Base-by-base conservation (phyloP, 345 rosid genomes). In the Brassica rapa region DNA sequence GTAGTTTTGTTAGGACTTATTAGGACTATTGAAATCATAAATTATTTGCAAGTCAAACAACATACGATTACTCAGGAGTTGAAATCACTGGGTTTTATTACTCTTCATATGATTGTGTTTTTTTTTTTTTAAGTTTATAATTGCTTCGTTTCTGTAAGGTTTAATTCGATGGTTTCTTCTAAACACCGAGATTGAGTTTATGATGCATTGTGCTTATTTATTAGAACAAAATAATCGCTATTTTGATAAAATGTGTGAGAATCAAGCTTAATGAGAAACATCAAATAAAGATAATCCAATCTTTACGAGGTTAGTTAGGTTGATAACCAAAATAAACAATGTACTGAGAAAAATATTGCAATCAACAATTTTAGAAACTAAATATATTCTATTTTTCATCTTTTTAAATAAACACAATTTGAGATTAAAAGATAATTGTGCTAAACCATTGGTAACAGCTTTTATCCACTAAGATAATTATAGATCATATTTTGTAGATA, bases 1-100 rank as follows among this genome's bases (percentile, higher is more conserved):
- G 63, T 66, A 79, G 78, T 79, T 79, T 73, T 79, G 74, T 5
- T 79, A 78, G 81, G 76, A 64, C 30, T 57, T 35, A 12, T 19
- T 32, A 12, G 51, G n/a, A 43, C 51, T 43, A 66, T 59, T 65
- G 62, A 64, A 69, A 51, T 14, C 16, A 46, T 46, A 46, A 46
- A 46, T 12, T 46, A 46, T 46, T 12, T 43, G 3, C 14, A 39
- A 39, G 49, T 41, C 49, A 41, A 9, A 10, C 14, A 41, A 41
- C 49, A 41, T 41, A 41, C 11, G 0, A 41, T 41, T 41, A 10
- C 49, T 9, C 14, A 41, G 49, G n/a, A 41, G 14, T 41, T 10
- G 4, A 9, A 41, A 41, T 41, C 49, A 9, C 9, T 3, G 12
- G 12, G 43, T 39, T 8, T 39, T 39, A 39, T 8, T 39, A 5